Percentiles rank a stretch among this genome's conserved stretches.
phyloP scores from a whole-genome alignment of 805 yeast species.

The Myxozyma vanderwaltii region DNA sequence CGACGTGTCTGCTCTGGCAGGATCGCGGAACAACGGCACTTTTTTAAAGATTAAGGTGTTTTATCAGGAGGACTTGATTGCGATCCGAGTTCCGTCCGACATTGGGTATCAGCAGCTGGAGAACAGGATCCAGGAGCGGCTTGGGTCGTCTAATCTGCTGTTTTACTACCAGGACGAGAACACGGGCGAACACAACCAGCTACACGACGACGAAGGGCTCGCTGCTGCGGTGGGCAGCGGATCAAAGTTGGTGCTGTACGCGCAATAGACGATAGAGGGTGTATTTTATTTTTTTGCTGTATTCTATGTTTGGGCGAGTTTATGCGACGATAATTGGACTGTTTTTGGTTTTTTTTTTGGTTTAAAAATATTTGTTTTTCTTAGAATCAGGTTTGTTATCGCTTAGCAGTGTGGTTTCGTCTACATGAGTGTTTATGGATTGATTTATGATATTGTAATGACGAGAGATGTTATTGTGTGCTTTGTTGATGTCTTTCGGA shows the following conservation, averaged over 20 bases:
- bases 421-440: too few species aligned
- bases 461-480: too few species aligned
- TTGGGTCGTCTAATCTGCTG: conserved; percentile 38
- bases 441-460: too few species aligned
- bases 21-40: conserved; percentile 9
- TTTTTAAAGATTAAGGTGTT: conserved; percentile 45
- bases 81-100: conserved; percentile 44
- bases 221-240: conserved; percentile 39
- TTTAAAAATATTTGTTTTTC: too few species aligned
- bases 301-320: neutral
- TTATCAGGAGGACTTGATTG: conserved; percentile 44
- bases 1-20: conserved; percentile 2
- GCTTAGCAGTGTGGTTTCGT: too few species aligned
- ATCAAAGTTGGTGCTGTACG: conserved; percentile 26
- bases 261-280: conserved; percentile 11
- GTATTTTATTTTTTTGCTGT: neutral
- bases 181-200: conserved; percentile 35
- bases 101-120: conserved; percentile 40
- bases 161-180: conserved; percentile 39
- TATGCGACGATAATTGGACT: too few species aligned
- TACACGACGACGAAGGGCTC: conserved; percentile 44
- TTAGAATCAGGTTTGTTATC: too few species aligned
- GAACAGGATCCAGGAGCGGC: conserved; percentile 41
- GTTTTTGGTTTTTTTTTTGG: too few species aligned
- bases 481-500: too few species aligned